Conservation (phyloP, 768 basidiomycete genomes). For the Xerocomus brunneocitrinus region DNA sequence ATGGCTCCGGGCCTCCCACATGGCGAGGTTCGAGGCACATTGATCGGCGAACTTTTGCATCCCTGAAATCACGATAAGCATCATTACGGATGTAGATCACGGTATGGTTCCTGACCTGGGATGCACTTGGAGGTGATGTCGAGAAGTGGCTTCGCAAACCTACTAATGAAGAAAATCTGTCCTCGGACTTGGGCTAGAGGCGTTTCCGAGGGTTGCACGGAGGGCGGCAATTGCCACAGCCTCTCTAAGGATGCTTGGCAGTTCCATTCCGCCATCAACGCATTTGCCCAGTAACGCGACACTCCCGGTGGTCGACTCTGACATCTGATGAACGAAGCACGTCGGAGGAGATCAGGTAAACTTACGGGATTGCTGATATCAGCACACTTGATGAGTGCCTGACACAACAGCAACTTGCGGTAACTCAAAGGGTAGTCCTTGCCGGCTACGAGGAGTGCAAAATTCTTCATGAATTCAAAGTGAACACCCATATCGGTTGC, state of each 20-base stretch:
- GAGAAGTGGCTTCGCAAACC: slow-evolving; percentile 81
- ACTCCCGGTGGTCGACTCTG: slow-evolving; percentile 92
- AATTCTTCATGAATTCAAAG: slow-evolving; percentile 71
- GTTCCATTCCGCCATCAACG: slow-evolving; percentile 86
- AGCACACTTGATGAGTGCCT: slow-evolving; percentile 93
- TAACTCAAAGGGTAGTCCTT: slow-evolving; percentile 35
- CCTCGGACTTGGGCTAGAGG: slow-evolving; percentile 67
- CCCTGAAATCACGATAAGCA: slow-evolving; percentile 39
- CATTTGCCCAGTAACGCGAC: slow-evolving; percentile 88
- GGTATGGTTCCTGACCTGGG: slow-evolving; percentile 48
- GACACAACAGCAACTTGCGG: slow-evolving; percentile 72
- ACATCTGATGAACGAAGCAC: slow-evolving; percentile 4
- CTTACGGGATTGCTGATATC: slow-evolving; percentile 98
- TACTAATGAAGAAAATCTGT: slow-evolving; percentile 86
- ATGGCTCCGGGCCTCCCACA: slow-evolving; percentile 58
- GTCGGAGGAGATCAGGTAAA: slow-evolving; percentile 14
- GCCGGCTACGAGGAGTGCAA: slow-evolving; percentile 47
- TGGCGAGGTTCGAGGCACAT: slow-evolving; percentile 62
- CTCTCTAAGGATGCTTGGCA: slow-evolving; percentile 85
- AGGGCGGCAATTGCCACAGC: slow-evolving; percentile 63
- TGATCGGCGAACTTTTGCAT: slow-evolving; percentile 62
- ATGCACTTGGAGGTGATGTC: slow-evolving; percentile 68
- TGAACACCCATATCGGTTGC: slow-evolving; percentile 97
- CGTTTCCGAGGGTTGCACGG: slow-evolving; percentile 44
- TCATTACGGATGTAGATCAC: not conserved